phyloP scores from a whole-genome alignment of 176 grass and related monocot species.

The Paspalum notatum region DNA sequence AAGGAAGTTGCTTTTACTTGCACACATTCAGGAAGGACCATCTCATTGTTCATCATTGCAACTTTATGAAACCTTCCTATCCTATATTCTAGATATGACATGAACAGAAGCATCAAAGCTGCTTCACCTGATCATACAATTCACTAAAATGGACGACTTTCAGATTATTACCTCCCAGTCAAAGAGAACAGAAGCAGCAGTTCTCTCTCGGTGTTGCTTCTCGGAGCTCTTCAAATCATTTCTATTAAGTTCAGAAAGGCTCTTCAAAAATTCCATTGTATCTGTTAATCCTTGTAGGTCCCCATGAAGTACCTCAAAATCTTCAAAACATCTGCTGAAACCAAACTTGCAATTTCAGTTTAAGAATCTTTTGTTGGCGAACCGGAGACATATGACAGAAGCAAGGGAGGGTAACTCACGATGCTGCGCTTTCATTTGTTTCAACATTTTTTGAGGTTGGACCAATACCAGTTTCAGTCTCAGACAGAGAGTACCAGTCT shows the following conservation, averaged over 20 bases:
- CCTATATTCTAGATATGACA: constrained; percentile 7
- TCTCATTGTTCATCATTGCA: constrained; percentile 26
- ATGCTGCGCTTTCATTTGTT: constrained; percentile 50
- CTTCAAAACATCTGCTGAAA: constrained; percentile 68
- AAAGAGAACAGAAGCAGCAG: constrained; percentile 88
- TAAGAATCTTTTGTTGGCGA: constrained; percentile 21
- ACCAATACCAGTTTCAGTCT: constrained; percentile 77
- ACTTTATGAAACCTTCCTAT: neutral
- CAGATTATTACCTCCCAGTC: constrained; percentile 71
- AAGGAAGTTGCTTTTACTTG: neutral
- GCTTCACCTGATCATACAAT: constrained; percentile 12
- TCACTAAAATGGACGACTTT: neutral
- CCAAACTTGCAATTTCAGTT: constrained; percentile 35
- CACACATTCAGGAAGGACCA: constrained; percentile 1
- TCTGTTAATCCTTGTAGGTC: constrained; percentile 85
- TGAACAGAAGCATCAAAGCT: constrained; percentile 18
- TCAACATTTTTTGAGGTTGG: constrained; percentile 36
- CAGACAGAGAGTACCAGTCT: constrained; percentile 93
- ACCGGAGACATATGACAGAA: neutral
- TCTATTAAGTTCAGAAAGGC: constrained; percentile 73
- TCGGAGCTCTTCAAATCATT: constrained; percentile 60
- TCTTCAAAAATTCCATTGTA: constrained; percentile 82
- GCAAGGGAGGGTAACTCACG: constrained; percentile 50
- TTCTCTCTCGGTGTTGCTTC: constrained; percentile 68
- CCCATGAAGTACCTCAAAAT: constrained; percentile 91